Percentiles rank a stretch among this genome's conserved stretches.
phyloP scores from a whole-genome alignment of 495 filamentous ascomycete species.

The Pyronema domesticum region DNA sequence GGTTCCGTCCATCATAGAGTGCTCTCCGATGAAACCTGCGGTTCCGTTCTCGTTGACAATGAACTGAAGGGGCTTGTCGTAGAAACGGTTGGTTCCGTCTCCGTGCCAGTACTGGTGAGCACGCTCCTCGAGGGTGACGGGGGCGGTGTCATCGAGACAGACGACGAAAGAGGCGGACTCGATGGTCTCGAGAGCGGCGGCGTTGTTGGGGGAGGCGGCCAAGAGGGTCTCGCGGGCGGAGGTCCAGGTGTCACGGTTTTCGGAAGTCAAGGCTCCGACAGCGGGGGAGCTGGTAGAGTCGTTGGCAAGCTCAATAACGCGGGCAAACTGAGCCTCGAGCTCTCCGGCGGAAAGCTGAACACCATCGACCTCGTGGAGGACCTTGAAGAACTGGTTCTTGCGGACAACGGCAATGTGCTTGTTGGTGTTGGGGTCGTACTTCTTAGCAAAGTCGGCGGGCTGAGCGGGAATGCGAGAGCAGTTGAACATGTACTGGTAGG shows the following conservation, averaged over 20 bases:
- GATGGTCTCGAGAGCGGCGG: constrained; percentile 55
- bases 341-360: constrained; percentile 69
- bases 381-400: constrained; percentile 97
- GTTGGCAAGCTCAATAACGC: constrained; percentile 60
- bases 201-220: constrained; percentile 56
- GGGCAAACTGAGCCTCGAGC: constrained; percentile 70
- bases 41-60: constrained; percentile 97
- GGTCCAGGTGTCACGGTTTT: constrained; percentile 88
- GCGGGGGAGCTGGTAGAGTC: constrained; percentile 43
- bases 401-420: constrained; percentile 79
- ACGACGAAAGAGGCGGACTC: constrained; percentile 83
- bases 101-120: constrained; percentile 97
- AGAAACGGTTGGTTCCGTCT: constrained; percentile 90
- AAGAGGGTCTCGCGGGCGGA: constrained; percentile 52
- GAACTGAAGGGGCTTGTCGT: constrained; percentile 95
- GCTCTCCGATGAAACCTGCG: constrained; percentile 94
- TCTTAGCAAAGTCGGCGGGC: constrained; percentile 64
- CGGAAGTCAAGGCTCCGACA: constrained; percentile 70
- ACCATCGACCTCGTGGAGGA: constrained; percentile 60
- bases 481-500: constrained; percentile 99
- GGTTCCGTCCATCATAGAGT: constrained; percentile 99
- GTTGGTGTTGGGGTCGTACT: constrained; percentile 53
- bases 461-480: constrained; percentile 69
- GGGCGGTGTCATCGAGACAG: constrained; percentile 83
- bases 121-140: constrained; percentile 88